These are phyloP conservation scores for Fusarium begoniae DNA, from an alignment of 2,329 filamentous ascomycete genomes.

Conservation along the genomic window DNA sequence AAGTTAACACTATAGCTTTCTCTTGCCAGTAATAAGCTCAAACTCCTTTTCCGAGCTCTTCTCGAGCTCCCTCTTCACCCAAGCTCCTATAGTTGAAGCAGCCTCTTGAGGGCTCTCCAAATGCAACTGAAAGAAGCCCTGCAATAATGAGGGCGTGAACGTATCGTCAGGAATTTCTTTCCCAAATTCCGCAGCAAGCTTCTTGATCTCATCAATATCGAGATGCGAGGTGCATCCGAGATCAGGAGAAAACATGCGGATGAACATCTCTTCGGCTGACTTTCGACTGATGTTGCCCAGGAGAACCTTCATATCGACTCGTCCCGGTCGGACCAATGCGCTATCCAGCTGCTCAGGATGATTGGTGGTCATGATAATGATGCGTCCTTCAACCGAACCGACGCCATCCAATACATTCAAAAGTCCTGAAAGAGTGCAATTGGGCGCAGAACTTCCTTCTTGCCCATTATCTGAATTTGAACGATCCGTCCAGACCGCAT, in stretches of 20 bases:
- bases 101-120: constrained; percentile 52
- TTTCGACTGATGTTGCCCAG: constrained; percentile 60
- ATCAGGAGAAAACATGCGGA: constrained; percentile 56
- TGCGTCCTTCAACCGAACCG: constrained; percentile 73
- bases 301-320: constrained; percentile 71
- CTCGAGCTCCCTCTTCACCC: constrained; percentile 50
- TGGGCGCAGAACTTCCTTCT: constrained; percentile 29
- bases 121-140: constrained; percentile 58
- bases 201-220: constrained; percentile 44
- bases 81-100: constrained; percentile 45
- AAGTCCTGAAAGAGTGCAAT: constrained; percentile 68
- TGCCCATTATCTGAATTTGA: constrained; percentile 24
- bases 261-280: constrained; percentile 57
- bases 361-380: constrained; percentile 80
- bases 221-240: constrained; percentile 38
- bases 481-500: constrained; percentile 51
- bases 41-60: constrained; percentile 44
- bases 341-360: constrained; percentile 70
- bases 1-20: constrained; percentile 11
- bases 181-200: constrained; percentile 64
- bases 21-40: constrained; percentile 37
- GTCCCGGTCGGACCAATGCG: constrained; percentile 71
- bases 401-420: constrained; percentile 78
- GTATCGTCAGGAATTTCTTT: constrained; percentile 58
- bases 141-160: constrained; percentile 60